A percentile compares a stretch with the other conserved stretches of the same genome.
phyloP scores from a whole-genome alignment of 73 alveolate genomes.

The Paramecium pentaurelia region DNA sequence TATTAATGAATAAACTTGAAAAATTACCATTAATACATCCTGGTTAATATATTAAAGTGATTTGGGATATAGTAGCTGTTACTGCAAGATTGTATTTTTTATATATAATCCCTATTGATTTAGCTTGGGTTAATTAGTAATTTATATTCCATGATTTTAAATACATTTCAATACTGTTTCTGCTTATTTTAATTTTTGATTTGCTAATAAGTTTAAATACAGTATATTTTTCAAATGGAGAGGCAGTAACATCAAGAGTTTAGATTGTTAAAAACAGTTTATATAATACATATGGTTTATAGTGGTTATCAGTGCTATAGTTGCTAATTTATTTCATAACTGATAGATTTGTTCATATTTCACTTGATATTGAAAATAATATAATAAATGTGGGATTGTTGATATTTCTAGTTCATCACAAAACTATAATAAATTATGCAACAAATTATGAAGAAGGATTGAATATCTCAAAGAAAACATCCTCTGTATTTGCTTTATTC shows the following conservation, averaged over 20 bases:
- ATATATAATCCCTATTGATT: conserved; percentile 41
- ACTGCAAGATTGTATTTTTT: conserved; percentile 5
- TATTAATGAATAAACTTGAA: not conserved
- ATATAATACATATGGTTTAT: not conserved
- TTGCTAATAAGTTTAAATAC: not conserved
- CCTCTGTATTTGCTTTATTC: not conserved
- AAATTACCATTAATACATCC: conserved; percentile 19
- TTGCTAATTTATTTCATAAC: not conserved
- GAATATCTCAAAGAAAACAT: not conserved
- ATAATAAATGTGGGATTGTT: not conserved
- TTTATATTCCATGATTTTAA: not conserved
- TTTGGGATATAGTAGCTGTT: conserved; percentile 1
- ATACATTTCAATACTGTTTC: not conserved
- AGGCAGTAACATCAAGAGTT: not conserved
- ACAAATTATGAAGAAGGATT: conserved; percentile 9
- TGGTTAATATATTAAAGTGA: not conserved
- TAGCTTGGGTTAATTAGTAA: not conserved
- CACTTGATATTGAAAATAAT: not conserved
- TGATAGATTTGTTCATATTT: not conserved
- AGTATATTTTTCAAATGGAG: conserved; percentile 4
- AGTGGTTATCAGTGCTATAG: not conserved
- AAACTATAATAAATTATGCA: not conserved
- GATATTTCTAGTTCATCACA: conserved; percentile 25
- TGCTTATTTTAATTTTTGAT: not conserved
- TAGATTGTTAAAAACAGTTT: not conserved